A percentile compares a stretch with the other conserved stretches of the same genome.
These are phyloP conservation scores for Austropuccinia psidii DNA, from an alignment of 1,284 basidiomycete species.

Conservation along the genomic window DNA sequence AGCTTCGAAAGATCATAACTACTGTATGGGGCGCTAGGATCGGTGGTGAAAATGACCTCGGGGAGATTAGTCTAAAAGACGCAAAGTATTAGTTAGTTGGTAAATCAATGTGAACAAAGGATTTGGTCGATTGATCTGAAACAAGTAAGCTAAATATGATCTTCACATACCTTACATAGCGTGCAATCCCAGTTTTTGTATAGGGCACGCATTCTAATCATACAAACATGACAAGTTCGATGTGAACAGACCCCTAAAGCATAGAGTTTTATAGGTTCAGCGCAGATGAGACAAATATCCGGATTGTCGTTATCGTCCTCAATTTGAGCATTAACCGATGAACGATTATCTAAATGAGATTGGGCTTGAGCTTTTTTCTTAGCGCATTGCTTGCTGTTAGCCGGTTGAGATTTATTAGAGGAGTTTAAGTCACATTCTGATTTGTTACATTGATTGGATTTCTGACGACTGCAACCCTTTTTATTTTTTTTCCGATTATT, in stretches of 20 bases:
- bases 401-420: too few relatives aligned
- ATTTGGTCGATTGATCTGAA: not conserved
- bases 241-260: conserved; percentile 86
- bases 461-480: too few relatives aligned
- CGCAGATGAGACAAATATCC: conserved; percentile 85
- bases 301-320: conserved; percentile 48
- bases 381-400: too few relatives aligned
- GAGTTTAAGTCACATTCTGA: too few relatives aligned
- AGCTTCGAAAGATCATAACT: conserved; percentile 20
- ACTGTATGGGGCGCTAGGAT: not conserved
- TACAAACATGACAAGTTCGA: conserved; percentile 83
- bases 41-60: conserved; percentile 21
- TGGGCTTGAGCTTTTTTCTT: too few relatives aligned
- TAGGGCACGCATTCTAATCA: conserved; percentile 76
- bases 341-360: too few relatives aligned
- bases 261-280: conserved; percentile 85
- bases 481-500: too few relatives aligned
- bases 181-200: conserved; percentile 84
- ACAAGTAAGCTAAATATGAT: not conserved
- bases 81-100: too few relatives aligned
- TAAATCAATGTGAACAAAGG: not conserved
- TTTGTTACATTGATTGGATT: too few relatives aligned
- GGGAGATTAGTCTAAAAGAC: conserved; percentile 21
- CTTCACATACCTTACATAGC: conserved; percentile 78
- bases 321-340: conserved; percentile 44